Conservation (phyloP, 768 basidiomycete genomes). For the Cystobasidium onofrii region DNA sequence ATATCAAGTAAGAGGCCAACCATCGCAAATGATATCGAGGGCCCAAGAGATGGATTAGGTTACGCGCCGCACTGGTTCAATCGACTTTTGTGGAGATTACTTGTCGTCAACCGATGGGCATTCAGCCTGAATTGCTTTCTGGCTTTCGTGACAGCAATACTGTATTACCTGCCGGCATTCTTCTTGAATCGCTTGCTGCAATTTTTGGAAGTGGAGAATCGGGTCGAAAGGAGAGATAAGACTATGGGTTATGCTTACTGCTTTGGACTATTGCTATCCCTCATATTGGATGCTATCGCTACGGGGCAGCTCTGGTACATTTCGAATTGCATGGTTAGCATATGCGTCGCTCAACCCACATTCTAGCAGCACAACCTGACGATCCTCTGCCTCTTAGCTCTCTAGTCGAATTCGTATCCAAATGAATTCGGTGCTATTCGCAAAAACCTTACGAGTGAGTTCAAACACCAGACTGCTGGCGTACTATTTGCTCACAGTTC, state of each 20-base stretch:
- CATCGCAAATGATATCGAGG: neutral
- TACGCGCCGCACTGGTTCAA: slow-evolving; percentile 19
- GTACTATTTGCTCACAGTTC: neutral
- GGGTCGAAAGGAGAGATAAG: neutral
- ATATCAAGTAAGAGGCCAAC: neutral
- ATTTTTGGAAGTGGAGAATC: slow-evolving; percentile 35
- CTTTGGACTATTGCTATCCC: slow-evolving; percentile 35
- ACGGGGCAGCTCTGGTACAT: slow-evolving; percentile 36
- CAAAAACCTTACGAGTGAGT: slow-evolving; percentile 38
- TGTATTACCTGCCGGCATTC: slow-evolving; percentile 41
- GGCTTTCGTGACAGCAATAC: slow-evolving; percentile 14
- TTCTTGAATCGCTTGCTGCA: slow-evolving; percentile 40
- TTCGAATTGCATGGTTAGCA: neutral
- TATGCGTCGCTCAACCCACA: too few species aligned
- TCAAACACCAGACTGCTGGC: too few species aligned
- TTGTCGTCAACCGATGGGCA: slow-evolving; percentile 10
- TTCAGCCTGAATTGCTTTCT: slow-evolving; percentile 24
- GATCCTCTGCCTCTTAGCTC: too few species aligned
- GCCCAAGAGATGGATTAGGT: slow-evolving; percentile 17
- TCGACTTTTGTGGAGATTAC: slow-evolving; percentile 24
- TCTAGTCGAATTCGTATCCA: slow-evolving; percentile 38
- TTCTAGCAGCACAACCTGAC: too few species aligned
- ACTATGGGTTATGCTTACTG: slow-evolving; percentile 31
- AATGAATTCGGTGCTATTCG: slow-evolving; percentile 41
- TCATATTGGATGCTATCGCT: slow-evolving; percentile 35